Evolutionary conservation across 805 yeast genomes (phyloP).

Genomic region (Hermanozyma aechmeae): DNA sequence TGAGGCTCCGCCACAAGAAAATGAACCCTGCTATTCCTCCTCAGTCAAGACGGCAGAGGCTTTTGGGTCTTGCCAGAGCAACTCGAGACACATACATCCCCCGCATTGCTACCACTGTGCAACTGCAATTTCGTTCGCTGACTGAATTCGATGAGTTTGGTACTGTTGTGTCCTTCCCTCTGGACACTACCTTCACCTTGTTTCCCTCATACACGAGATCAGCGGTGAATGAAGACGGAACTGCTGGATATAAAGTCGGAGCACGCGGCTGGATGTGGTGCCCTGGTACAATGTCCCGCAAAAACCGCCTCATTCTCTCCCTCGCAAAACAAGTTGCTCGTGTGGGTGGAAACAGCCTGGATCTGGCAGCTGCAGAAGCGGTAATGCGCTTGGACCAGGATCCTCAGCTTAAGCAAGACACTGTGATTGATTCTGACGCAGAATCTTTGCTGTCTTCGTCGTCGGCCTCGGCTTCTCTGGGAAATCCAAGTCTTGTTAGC

Average conservation of each 20-base stretch:
- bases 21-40: no score
- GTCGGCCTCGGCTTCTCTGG: constrained; percentile 3
- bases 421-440: constrained; percentile 3
- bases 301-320: constrained; percentile 59
- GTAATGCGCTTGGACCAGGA: constrained; percentile 18
- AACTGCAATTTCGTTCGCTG: constrained; percentile 25
- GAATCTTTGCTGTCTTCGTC: constrained; percentile 4
- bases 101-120: constrained; percentile 35
- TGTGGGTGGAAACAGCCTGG: constrained; percentile 13
- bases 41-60: constrained; percentile 37
- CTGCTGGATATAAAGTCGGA: constrained; percentile 46
- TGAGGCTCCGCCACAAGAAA: no score
- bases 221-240: constrained; percentile 10
- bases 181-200: constrained; percentile 50
- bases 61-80: constrained; percentile 42
- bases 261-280: constrained; percentile 67
- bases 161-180: constrained; percentile 29
- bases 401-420: constrained; percentile 20
- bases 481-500: no score
- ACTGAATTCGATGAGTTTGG: constrained; percentile 10
- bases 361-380: constrained; percentile 10
- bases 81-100: constrained; percentile 55
- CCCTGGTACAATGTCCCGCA: constrained; percentile 63
- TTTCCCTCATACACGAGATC: constrained; percentile 29
- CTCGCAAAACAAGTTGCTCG: constrained; percentile 61